phyloP scores from a whole-genome alignment of 257 asterid species.

The Eucommia ulmoides region DNA sequence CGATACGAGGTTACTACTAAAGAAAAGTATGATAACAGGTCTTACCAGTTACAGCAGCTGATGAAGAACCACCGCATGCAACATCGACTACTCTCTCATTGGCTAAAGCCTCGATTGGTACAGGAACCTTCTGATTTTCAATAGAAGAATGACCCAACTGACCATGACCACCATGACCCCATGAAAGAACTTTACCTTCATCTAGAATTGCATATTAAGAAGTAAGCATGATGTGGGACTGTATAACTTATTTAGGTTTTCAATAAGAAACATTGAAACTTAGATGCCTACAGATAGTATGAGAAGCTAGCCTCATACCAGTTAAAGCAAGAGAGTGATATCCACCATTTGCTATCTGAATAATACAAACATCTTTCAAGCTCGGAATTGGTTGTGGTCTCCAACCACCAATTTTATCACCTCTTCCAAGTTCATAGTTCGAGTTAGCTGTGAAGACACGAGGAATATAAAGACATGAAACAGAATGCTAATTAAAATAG shows the following conservation, averaged over 20 bases:
- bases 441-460: conserved; percentile 67
- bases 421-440: conserved; percentile 96
- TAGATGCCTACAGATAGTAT: too few species aligned
- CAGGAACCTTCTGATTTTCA: conserved; percentile 59
- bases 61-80: conserved; percentile 90
- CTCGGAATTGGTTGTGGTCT: conserved; percentile 77
- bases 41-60: conserved; percentile 93
- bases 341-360: conserved; percentile 94
- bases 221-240: too few species aligned
- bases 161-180: conserved; percentile 98
- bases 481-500: background rate
- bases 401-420: conserved; percentile 87
- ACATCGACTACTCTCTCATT: conserved; percentile 56
- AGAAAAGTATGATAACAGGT: too few species aligned
- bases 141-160: conserved; percentile 83
- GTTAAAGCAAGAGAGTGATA: conserved; percentile 97
- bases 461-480: background rate
- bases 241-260: too few species aligned
- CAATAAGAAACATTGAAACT: background rate
- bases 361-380: conserved; percentile 53
- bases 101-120: conserved; percentile 58
- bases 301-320: too few species aligned
- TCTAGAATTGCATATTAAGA: too few species aligned
- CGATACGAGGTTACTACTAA: too few species aligned
- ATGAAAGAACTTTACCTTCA: conserved; percentile 80